phyloP scores from a whole-genome alignment of 2,329 filamentous ascomycete species.

The Aspergillus felis region DNA sequence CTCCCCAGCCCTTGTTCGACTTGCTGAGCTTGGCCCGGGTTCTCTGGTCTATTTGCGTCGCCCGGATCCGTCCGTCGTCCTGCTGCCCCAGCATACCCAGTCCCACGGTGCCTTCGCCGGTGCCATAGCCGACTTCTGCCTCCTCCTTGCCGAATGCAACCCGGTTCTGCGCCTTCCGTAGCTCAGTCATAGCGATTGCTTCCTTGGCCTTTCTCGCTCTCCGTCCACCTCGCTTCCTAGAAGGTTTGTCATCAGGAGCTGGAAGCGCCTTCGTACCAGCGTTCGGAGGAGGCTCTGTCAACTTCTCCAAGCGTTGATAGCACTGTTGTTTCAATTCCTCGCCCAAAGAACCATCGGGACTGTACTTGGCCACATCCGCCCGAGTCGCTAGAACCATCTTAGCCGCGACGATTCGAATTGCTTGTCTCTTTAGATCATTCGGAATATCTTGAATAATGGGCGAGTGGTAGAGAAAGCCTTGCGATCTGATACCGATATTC shows the following conservation, averaged over 20 bases:
- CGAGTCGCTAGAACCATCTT: slow-evolving; percentile 93
- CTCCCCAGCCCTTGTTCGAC: slow-evolving; percentile 94
- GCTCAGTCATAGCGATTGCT: slow-evolving; percentile 91
- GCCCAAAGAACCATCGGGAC: slow-evolving; percentile 76
- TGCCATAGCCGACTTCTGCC: slow-evolving; percentile 84
- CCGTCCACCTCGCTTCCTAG: slow-evolving; percentile 85
- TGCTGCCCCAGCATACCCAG: slow-evolving; percentile 92
- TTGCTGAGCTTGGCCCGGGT: slow-evolving; percentile 90
- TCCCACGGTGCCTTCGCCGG: slow-evolving; percentile 77
- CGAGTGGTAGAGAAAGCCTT: slow-evolving; percentile 90
- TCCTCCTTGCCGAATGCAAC: slow-evolving; percentile 96
- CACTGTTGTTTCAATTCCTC: slow-evolving; percentile 78
- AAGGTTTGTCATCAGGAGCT: slow-evolving; percentile 91
- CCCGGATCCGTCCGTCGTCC: slow-evolving; percentile 84
- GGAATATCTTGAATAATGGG: slow-evolving; percentile 83
- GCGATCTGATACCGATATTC: slow-evolving; percentile 84
- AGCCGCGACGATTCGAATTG: slow-evolving; percentile 88
- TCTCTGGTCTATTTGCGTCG: slow-evolving; percentile 84
- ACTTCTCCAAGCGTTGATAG: slow-evolving; percentile 81
- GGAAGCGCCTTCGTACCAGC: slow-evolving; percentile 83
- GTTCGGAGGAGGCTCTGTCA: slow-evolving; percentile 87
- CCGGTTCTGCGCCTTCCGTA: slow-evolving; percentile 92
- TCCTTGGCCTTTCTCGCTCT: slow-evolving; percentile 93
- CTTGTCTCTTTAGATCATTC: slow-evolving; percentile 83
- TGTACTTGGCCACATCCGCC: slow-evolving; percentile 79